These are phyloP conservation scores for Gonapodya prolifera DNA, from an alignment of 192 early-diverging fungal species.

Conservation along the genomic window DNA sequence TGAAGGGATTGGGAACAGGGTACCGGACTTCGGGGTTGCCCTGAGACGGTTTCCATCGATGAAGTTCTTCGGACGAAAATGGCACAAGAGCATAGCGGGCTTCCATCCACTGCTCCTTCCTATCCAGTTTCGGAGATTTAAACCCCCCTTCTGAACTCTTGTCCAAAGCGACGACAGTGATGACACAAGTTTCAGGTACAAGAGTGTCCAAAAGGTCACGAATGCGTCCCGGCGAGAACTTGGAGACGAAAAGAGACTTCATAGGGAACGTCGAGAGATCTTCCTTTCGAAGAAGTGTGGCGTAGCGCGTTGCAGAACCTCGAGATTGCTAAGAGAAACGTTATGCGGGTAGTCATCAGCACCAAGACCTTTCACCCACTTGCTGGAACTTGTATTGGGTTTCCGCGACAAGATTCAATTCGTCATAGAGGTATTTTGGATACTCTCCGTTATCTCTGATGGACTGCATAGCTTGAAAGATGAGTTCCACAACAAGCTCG, in stretches of 20 bases:
- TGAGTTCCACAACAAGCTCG: slow-evolving; percentile 11
- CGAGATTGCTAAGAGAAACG: slow-evolving; percentile 9
- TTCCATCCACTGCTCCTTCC: slow-evolving; percentile 27
- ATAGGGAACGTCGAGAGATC: slow-evolving; percentile 20
- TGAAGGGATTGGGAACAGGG: slow-evolving; percentile 19
- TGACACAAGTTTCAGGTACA: slow-evolving; percentile 8
- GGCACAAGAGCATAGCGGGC: slow-evolving; percentile 15
- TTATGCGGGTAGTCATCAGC: neutral
- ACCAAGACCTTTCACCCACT: too few species aligned
- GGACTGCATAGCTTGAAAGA: slow-evolving; percentile 11
- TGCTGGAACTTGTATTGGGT: slow-evolving; percentile 22
- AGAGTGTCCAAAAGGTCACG: slow-evolving; percentile 10
- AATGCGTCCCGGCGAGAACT: slow-evolving; percentile 11
- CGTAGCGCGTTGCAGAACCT: slow-evolving; percentile 11
- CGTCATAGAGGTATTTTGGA: slow-evolving; percentile 17
- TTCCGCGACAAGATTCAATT: slow-evolving; percentile 19
- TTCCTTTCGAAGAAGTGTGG: slow-evolving; percentile 18
- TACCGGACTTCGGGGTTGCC: neutral
- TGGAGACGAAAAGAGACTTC: slow-evolving; percentile 12
- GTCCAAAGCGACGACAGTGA: slow-evolving; percentile 14
- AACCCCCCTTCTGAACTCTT: neutral
- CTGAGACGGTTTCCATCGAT: neutral
- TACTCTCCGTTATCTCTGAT: neutral
- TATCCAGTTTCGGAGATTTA: slow-evolving; percentile 6
- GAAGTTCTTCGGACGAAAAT: neutral